These are phyloP conservation scores for Leishmania aethiopica DNA, from an alignment of 208 protist genomes.

Conservation along the genomic window DNA sequence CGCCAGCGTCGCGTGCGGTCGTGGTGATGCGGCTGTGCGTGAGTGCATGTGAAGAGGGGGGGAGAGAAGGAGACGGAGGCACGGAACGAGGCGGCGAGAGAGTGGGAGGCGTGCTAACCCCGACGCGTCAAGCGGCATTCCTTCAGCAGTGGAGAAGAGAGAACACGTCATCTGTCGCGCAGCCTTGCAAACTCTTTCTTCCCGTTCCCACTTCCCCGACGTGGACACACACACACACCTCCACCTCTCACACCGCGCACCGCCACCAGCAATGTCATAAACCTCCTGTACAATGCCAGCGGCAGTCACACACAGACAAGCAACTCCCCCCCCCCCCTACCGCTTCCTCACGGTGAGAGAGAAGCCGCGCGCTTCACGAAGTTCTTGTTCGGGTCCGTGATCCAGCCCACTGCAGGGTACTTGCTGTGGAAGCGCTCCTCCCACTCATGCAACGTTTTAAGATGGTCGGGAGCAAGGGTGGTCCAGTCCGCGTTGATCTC, in stretches of 20 bases:
- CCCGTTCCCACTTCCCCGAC: not conserved
- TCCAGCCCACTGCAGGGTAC: conserved; percentile 82
- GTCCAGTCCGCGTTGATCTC: conserved; percentile 90
- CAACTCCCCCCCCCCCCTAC: no score
- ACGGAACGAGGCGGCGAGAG: not conserved
- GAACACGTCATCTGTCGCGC: not conserved
- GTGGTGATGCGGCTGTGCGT: not conserved
- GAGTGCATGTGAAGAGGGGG: not conserved
- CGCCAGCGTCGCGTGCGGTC: not conserved
- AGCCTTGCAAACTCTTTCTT: not conserved
- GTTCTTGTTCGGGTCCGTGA: conserved; percentile 55
- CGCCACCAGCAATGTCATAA: not conserved
- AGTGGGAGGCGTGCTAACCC: not conserved
- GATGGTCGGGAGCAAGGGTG: conserved; percentile 57
- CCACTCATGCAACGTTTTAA: conserved; percentile 85
- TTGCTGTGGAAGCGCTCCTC: conserved; percentile 83
- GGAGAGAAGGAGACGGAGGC: not conserved
- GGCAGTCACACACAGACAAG: not conserved
- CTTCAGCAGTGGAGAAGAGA: not conserved
- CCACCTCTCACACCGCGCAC: not conserved
- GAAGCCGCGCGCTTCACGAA: conserved; percentile 54
- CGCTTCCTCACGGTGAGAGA: conserved; percentile 43
- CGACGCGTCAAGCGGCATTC: not conserved
- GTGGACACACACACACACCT: not conserved
- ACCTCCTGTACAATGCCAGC: not conserved